Base-by-base conservation (phyloP, 148 eudicot genomes). In the Arbutus unedo region DNA sequence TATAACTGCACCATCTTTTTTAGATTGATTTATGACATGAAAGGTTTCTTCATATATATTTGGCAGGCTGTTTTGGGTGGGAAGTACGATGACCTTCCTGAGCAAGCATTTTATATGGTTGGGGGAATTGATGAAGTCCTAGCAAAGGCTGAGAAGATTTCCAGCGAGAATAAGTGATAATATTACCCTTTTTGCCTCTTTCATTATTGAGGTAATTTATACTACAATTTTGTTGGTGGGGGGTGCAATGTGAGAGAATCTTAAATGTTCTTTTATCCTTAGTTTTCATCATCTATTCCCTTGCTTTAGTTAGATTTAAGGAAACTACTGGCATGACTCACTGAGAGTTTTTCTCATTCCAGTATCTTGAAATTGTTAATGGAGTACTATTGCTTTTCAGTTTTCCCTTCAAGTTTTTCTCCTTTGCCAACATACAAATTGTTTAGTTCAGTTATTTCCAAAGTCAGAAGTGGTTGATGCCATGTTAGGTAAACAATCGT, bases 91-190 rank as follows among this genome's bases (percentile, higher is more conserved):
- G 95, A 92, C 74, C 91, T 92, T 54, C 73, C 91, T 8, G 95
- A 92, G 86, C 95, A 92, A 72, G 88, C 95, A 44, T 92, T 92
- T 84, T 92, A 92, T 82, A 92, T 92, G 96, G 91, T 91, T 80
- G 91, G 93, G 80, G 96, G 93, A 62, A 91, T 90, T 5, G 93
- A 90, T 4, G 96, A 91, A 84, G 93, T 91, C 82, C 81, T 89
- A 79, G 93, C 89, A 73, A 93, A 93, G 91, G 94, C 94, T 7
- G 93, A 89, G 82, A 93, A 90, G 86, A 91, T 93, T 44, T 91
- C 93, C 79, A 88, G 81, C 88, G 93, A 93, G 84, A 79, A 83
- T 11, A 87, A 89, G 14, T 86, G 87, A 76, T 91, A 77, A 86
- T 59, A 73, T 81, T 23, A 59, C 82, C 80, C 9, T 55, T 55